Base-by-base conservation (phyloP, 1,284 basidiomycete species). In the Butyriboletus regius region DNA sequence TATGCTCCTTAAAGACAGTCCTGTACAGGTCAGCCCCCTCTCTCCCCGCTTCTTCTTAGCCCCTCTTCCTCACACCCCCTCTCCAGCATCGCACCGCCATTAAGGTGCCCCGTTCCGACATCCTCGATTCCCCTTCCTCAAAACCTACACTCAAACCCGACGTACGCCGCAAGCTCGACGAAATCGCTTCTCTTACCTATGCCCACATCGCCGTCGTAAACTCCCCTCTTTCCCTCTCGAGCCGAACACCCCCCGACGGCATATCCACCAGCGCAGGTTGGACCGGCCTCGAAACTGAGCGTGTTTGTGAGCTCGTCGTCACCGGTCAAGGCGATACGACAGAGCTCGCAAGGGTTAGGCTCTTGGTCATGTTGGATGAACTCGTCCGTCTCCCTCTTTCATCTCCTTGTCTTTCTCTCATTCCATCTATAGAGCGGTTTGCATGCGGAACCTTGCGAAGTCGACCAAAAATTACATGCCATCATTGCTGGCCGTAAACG, bases 361-460 rank as follows among this genome's bases (percentile, higher is more conserved):
- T 97, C 43, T 75, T 98, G 50, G 92, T 97, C 55, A 88, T 97
- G 82, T 73, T 98, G 54, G 96, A 98, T 67, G 91, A 97, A 69
- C 70, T 95, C 68, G 90, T 92, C 53, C 62, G 88, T 79, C 32
- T 13, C 13, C 15, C 14, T 35, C 14, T 7, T 20, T 15, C 31
- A 3, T 43, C n/a, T 26, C n/a, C 13, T 24, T n/a, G 0, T 22
- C 28, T n/a, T 3, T 31, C 5, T 33, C 53, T 42, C 42, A 54
- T 24, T 15, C 43, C 26, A 47, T 54, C 49, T 51, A 32, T 61
- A 93, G 90, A 87, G 79, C 64, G 91, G 92, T 17, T 75, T 98
- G 17, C 91, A 95, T 64, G 81, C 89, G 9, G 95, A 98, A 66
- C 72, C 80, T 20, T 88, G 88, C 68, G 95, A 98, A 70, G 91